These are phyloP conservation scores for Eutypa lata DNA, from an alignment of 2,329 filamentous ascomycete genomes.

Conservation along the genomic window DNA sequence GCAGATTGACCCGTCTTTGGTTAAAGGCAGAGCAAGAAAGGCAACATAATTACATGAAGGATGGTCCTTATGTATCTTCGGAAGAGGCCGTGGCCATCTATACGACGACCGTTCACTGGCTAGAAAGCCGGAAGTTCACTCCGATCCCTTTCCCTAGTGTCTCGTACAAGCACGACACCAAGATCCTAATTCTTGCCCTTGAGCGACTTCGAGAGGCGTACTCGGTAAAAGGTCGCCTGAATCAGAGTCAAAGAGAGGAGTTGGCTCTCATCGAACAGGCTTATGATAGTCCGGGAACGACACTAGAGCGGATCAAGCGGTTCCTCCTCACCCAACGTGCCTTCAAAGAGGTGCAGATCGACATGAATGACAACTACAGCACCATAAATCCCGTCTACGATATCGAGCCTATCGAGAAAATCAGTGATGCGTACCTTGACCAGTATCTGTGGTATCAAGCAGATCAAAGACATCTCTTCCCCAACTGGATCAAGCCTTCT, in stretches of 20 bases:
- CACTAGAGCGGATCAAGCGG: slow-evolving; percentile 92
- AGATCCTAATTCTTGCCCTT: slow-evolving; percentile 92
- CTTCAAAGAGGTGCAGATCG: slow-evolving; percentile 98
- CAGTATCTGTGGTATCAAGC: slow-evolving; percentile 99
- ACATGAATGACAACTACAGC: slow-evolving; percentile 99
- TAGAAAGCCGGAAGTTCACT: slow-evolving; percentile 96
- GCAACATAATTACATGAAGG: slow-evolving; percentile 99
- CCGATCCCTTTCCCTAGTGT: slow-evolving; percentile 98
- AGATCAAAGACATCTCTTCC: slow-evolving; percentile 94
- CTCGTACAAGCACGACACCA: slow-evolving; percentile 99
- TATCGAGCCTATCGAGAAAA: slow-evolving; percentile 98
- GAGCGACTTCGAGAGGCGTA: slow-evolving; percentile 93
- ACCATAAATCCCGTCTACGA: slow-evolving; percentile 99
- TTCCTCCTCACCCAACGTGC: slow-evolving; percentile 95
- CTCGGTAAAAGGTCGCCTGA: slow-evolving; percentile 93
- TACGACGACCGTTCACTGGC: slow-evolving; percentile 97
- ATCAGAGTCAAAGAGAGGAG: slow-evolving; percentile 97
- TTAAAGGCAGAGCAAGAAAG: slow-evolving; percentile 97
- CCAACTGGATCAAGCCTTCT: slow-evolving; percentile 98
- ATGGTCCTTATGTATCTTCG: slow-evolving; percentile 95
- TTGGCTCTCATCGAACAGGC: slow-evolving; percentile 95
- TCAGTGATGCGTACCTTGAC: slow-evolving; percentile 96
- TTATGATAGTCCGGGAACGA: slow-evolving; percentile 96
- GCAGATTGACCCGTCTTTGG: slow-evolving; percentile 91
- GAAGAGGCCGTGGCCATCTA: slow-evolving; percentile 99